These are phyloP conservation scores for Phytophthora macrochlamydospora DNA, from an alignment of 352 stramenopile species.

Conservation along the genomic window DNA sequence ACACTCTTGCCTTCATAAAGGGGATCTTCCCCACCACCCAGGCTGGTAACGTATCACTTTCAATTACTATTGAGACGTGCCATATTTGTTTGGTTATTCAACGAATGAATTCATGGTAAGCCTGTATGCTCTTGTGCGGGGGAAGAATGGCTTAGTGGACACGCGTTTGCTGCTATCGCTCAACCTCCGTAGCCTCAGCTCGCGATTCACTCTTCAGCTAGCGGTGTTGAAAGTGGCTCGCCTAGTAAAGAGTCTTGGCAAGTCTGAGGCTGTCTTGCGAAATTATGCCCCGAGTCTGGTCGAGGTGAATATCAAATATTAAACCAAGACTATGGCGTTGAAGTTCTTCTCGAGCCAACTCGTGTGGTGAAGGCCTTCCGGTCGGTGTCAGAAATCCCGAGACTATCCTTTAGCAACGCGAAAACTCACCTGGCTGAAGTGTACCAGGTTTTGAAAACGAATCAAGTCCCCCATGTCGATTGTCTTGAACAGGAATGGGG, in stretches of 20 bases:
- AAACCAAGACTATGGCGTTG: background rate
- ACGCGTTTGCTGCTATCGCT: background rate
- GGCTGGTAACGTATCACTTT: too few relatives aligned
- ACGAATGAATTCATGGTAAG: constrained; percentile 9
- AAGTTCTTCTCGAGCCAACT: background rate
- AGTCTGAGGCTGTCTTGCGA: background rate
- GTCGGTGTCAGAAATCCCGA: background rate
- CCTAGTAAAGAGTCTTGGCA: constrained; percentile 4
- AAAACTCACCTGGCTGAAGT: background rate
- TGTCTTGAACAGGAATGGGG: background rate
- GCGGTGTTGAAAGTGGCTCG: constrained; percentile 18
- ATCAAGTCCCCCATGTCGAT: constrained; percentile 12
- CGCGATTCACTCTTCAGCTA: constrained; percentile 5
- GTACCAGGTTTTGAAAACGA: background rate
- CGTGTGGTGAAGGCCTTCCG: constrained; percentile 3
- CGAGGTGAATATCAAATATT: background rate
- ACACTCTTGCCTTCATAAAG: too few relatives aligned
- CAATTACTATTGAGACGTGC: too few relatives aligned
- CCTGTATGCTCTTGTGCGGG: background rate
- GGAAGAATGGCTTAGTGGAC: background rate
- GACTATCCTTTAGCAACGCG: background rate
- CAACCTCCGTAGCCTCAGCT: background rate
- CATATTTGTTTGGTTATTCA: constrained; percentile 13
- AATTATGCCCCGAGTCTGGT: background rate
- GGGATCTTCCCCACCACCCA: too few relatives aligned